Evolutionary conservation across 371 early-diverging fungal species (phyloP).

Genomic region (Mucor lusitanicus): DNA sequence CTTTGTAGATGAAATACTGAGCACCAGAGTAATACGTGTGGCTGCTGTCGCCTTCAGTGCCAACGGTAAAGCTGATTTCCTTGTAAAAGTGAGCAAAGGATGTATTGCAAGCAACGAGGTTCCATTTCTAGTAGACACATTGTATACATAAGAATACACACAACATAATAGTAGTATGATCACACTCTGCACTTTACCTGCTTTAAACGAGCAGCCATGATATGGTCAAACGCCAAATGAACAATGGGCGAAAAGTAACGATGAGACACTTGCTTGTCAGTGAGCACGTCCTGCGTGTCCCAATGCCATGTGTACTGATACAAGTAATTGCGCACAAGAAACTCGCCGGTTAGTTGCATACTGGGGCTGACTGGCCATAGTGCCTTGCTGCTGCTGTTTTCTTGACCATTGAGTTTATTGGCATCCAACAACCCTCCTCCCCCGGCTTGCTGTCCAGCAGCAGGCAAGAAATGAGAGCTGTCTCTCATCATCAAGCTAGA

Average conservation of each 20-base stretch:
- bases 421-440: neutral
- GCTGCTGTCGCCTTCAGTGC: no score
- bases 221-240: slow-evolving; percentile 72
- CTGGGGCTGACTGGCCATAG: slow-evolving; percentile 40
- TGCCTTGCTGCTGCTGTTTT: slow-evolving; percentile 16
- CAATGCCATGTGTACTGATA: slow-evolving; percentile 69
- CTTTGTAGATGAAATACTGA: slow-evolving; percentile 73
- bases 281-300: slow-evolving; percentile 57
- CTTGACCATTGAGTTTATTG: neutral
- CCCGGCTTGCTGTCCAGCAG: no score
- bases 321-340: slow-evolving; percentile 64
- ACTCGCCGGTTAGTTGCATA: slow-evolving; percentile 45
- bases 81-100: slow-evolving; percentile 72
- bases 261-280: slow-evolving; percentile 47
- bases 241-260: slow-evolving; percentile 65
- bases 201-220: slow-evolving; percentile 65
- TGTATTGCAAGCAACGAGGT: slow-evolving; percentile 55
- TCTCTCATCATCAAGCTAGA: slow-evolving; percentile 55
- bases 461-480: slow-evolving; percentile 31
- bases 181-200: neutral
- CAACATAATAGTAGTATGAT: no score
- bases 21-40: slow-evolving; percentile 53
- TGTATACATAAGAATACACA: no score
- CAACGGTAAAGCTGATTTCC: slow-evolving; percentile 48
- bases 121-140: slow-evolving; percentile 41